Evolutionary conservation across 345 rosid genomes (phyloP).

Genomic region (Dipteronia dyeriana): DNA sequence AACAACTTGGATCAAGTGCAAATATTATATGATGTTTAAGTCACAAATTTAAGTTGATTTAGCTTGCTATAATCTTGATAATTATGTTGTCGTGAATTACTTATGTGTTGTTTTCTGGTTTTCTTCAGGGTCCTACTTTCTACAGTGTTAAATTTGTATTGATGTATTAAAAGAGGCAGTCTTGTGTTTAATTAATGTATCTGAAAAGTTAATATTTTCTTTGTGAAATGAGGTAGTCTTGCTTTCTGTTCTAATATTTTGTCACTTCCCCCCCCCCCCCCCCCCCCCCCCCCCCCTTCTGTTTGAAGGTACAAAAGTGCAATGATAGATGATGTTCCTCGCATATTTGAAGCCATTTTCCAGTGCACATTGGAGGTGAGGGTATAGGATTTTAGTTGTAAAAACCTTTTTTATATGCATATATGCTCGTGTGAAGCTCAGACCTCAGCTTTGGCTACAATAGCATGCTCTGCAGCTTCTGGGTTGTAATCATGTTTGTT

Average conservation of each 20-base stretch:
- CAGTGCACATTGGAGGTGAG: slow-evolving; percentile 98
- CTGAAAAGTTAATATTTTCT: not conserved
- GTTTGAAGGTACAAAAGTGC: slow-evolving; percentile 76
- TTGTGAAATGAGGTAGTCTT: not conserved
- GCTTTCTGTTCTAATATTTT: not conserved
- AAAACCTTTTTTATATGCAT: not conserved
- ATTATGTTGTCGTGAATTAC: not conserved
- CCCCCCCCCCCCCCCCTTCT: slow-evolving; percentile 8
- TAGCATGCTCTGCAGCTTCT: not conserved
- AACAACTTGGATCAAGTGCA: not conserved
- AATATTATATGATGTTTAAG: too few relatives aligned
- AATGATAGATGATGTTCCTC: slow-evolving; percentile 97
- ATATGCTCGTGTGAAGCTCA: not conserved
- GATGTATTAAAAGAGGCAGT: not conserved
- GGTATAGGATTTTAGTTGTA: slow-evolving; percentile 2
- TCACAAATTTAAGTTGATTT: too few relatives aligned
- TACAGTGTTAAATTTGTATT: not conserved
- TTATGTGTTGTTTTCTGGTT: not conserved
- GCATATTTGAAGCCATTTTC: slow-evolving; percentile 97
- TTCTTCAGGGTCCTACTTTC: too few relatives aligned
- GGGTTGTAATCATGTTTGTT: not conserved
- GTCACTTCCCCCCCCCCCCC: not conserved
- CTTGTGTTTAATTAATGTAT: not conserved
- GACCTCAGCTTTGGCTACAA: not conserved
- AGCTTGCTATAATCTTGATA: not conserved